Percentiles rank a stretch among this genome's conserved stretches.
Conservation (phyloP, 2,329 filamentous ascomycete genomes). For the Lachnellula cervina region DNA sequence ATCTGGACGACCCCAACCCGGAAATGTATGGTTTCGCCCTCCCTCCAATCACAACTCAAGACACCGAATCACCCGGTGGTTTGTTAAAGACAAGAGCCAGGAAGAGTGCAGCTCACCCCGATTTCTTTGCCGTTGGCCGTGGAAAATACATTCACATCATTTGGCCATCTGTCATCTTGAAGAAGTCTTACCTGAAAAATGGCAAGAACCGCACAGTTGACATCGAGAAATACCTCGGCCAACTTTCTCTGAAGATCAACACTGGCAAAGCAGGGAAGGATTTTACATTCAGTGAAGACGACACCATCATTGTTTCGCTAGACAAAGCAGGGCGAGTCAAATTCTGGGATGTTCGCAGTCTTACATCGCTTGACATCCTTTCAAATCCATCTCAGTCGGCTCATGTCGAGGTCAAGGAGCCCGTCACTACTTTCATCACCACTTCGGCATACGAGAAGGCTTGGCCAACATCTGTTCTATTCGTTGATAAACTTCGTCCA, state of each 20-base stretch:
- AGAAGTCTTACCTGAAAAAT: slow-evolving; percentile 58
- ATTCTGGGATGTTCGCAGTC: slow-evolving; percentile 92
- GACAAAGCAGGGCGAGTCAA: slow-evolving; percentile 96
- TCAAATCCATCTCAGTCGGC: slow-evolving; percentile 18
- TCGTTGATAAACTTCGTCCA: slow-evolving; percentile 92
- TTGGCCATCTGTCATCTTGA: slow-evolving; percentile 59
- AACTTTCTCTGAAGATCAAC: slow-evolving; percentile 87
- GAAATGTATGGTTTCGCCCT: slow-evolving; percentile 86
- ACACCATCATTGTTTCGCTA: slow-evolving; percentile 87
- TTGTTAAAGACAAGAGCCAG: slow-evolving; percentile 94
- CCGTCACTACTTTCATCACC: slow-evolving; percentile 80
- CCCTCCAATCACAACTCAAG: slow-evolving; percentile 77
- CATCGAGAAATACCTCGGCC: slow-evolving; percentile 79
- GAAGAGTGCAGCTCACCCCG: slow-evolving; percentile 80
- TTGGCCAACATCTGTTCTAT: slow-evolving; percentile 91
- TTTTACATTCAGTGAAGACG: slow-evolving; percentile 95
- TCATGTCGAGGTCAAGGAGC: slow-evolving; percentile 72
- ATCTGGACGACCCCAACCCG: slow-evolving; percentile 71
- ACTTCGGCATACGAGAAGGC: slow-evolving; percentile 87
- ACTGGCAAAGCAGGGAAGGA: slow-evolving; percentile 98
- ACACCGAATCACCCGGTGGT: slow-evolving; percentile 86
- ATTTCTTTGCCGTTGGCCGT: slow-evolving; percentile 91
- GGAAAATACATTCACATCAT: slow-evolving; percentile 96
- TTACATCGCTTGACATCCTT: slow-evolving; percentile 46
- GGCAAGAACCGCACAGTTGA: slow-evolving; percentile 69